A percentile compares a stretch with the other conserved stretches of the same genome.
phyloP scores from a whole-genome alignment of 202 grass and related monocot genomes.

The Dendrocalamus latiflorus region DNA sequence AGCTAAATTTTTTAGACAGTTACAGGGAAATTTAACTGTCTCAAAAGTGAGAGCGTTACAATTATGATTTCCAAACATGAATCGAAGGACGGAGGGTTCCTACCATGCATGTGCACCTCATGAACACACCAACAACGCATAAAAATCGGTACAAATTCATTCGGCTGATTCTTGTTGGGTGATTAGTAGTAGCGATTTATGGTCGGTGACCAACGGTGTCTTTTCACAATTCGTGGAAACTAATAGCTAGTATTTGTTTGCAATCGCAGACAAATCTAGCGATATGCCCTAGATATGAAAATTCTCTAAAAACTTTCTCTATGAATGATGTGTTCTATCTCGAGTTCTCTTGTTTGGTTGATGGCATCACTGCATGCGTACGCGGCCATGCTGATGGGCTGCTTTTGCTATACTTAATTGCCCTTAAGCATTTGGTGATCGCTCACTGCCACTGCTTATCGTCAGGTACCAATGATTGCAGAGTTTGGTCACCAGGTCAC shows the following conservation, averaged over 20 bases:
- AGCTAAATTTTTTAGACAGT: no score
- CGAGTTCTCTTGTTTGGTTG: constrained; percentile 25
- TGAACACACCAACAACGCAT: not conserved
- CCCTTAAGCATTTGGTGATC: not conserved
- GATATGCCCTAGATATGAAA: not conserved
- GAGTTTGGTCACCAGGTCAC: constrained; percentile 11
- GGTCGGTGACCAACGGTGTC: not conserved
- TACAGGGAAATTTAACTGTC: no score
- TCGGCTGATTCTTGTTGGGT: not conserved
- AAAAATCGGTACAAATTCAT: not conserved
- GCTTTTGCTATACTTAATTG: constrained; percentile 23
- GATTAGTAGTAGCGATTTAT: not conserved
- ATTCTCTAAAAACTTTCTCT: not conserved
- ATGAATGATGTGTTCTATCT: not conserved
- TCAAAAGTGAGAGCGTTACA: no score
- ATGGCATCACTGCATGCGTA: constrained; percentile 50
- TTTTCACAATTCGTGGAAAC: not conserved
- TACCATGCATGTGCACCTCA: constrained; percentile 22
- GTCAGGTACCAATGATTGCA: constrained; percentile 26
- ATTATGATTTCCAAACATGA: not conserved
- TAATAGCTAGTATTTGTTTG: not conserved
- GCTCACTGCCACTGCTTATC: constrained; percentile 1
- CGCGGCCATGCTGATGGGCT: not conserved
- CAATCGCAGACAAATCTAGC: not conserved
- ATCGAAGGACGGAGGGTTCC: not conserved